Evolutionary conservation across 495 filamentous ascomycete species (phyloP).

Genomic region (Penicillium salamii): DNA sequence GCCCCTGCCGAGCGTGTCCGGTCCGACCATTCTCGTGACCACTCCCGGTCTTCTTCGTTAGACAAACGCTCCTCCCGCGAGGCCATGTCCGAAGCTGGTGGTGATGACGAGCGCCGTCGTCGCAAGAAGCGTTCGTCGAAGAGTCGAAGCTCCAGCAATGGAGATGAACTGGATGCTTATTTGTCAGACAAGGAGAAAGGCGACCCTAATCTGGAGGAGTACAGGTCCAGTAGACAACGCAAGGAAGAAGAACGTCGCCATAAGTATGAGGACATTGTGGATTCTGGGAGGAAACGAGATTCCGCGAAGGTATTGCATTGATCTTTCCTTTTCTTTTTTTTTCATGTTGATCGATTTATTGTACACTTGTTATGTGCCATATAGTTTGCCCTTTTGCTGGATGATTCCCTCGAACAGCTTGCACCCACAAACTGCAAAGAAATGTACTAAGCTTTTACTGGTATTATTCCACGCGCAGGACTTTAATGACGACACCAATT

Average conservation of each 20-base stretch:
- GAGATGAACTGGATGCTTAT: constrained; percentile 23
- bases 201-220: constrained; percentile 33
- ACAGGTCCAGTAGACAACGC: constrained; percentile 35
- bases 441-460: constrained; percentile 39
- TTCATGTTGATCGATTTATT: constrained; percentile 25
- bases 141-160: constrained; percentile 35
- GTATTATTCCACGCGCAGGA: constrained; percentile 40
- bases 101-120: constrained; percentile 39
- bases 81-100: constrained; percentile 36
- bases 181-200: constrained; percentile 21
- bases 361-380: constrained; percentile 33
- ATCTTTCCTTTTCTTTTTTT: constrained; percentile 31
- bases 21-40: constrained; percentile 14
- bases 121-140: constrained; percentile 44
- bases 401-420: constrained; percentile 11
- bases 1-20: constrained; percentile 30
- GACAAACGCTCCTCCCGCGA: constrained; percentile 37
- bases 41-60: constrained; percentile 29
- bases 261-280: constrained; percentile 37
- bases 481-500: constrained; percentile 33
- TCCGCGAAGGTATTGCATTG: constrained; percentile 50
- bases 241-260: constrained; percentile 42
- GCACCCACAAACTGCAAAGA: constrained; percentile 19
- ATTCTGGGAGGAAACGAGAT: constrained; percentile 29
- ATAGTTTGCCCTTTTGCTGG: constrained; percentile 24